phyloP scores from a whole-genome alignment of 1,139 yeast genomes.

The Sugiyamaella pinicola region DNA sequence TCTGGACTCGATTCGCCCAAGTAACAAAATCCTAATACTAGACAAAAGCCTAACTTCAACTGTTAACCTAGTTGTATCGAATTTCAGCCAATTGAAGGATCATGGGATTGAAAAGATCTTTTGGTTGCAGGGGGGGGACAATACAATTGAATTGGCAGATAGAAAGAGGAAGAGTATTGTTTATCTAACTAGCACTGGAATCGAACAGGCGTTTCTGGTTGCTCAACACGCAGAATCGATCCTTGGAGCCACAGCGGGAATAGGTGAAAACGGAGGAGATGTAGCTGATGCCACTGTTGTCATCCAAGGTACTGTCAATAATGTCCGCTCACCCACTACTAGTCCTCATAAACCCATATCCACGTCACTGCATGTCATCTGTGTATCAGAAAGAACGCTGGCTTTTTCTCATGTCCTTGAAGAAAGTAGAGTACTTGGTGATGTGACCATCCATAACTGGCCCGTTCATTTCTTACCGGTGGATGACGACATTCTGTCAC shows the following conservation, averaged over 20 bases:
- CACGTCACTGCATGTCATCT: slow-evolving; percentile 31
- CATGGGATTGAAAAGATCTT: slow-evolving; percentile 61
- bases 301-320: neutral
- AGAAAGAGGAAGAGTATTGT: slow-evolving; percentile 25
- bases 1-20: slow-evolving; percentile 37
- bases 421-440: slow-evolving; percentile 45
- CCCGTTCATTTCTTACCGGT: slow-evolving; percentile 41
- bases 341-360: slow-evolving; percentile 23
- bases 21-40: slow-evolving; percentile 49
- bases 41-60: slow-evolving; percentile 58
- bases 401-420: slow-evolving; percentile 41
- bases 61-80: slow-evolving; percentile 60
- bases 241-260: slow-evolving; percentile 13
- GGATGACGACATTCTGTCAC: slow-evolving; percentile 40
- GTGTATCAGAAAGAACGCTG: slow-evolving; percentile 42
- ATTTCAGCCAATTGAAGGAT: slow-evolving; percentile 54
- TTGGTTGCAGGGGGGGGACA: slow-evolving; percentile 50
- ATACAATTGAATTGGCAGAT: slow-evolving; percentile 3
- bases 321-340: neutral
- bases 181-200: slow-evolving; percentile 32
- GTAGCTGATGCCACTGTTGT: neutral
- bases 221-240: slow-evolving; percentile 35
- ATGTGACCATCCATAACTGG: slow-evolving; percentile 43
- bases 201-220: slow-evolving; percentile 32
- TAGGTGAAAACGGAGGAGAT: neutral